Conservation (phyloP, 169 alveolate species). For the Prorocentrum cordatum region DNA sequence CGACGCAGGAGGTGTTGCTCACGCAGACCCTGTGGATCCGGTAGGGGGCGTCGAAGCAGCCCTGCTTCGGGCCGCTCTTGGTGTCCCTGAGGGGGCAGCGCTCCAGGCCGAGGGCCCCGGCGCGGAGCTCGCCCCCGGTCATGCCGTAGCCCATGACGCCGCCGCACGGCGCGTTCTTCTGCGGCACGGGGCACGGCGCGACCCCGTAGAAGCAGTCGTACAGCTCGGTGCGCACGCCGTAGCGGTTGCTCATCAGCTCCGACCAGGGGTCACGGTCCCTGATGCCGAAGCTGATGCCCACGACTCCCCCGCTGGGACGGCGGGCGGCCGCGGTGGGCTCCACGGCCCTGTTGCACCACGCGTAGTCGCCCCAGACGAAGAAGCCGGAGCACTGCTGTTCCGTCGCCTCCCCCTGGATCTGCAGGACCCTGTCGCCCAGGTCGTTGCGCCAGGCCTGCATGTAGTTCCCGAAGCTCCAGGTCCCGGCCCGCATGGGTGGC, state of each 20-base stretch:
- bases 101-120: slow-evolving; percentile 12
- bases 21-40: slow-evolving; percentile 19
- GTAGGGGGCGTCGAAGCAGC: slow-evolving; percentile 29
- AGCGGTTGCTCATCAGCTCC: slow-evolving; percentile 34
- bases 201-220: slow-evolving; percentile 38
- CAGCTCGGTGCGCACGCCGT: slow-evolving; percentile 31
- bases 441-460: slow-evolving; percentile 35
- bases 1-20: no score
- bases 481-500: no score
- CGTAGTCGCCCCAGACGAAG: slow-evolving; percentile 28
- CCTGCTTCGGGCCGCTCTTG: no score
- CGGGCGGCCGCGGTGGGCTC: background rate
- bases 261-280: slow-evolving; percentile 38
- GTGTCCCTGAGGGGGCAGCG: no score
- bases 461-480: no score
- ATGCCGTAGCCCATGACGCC: no score
- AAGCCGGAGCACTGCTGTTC: slow-evolving; percentile 23
- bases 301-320: no score
- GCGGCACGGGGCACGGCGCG: slow-evolving; percentile 8
- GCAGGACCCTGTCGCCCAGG: slow-evolving; percentile 32
- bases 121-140: no score
- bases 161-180: slow-evolving; percentile 17
- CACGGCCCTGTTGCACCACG: slow-evolving; percentile 38
- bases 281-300: slow-evolving; percentile 19
- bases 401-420: background rate